These are phyloP conservation scores for Phialophora expanda DNA, from an alignment of 2,329 filamentous ascomycete species.

Conservation along the genomic window DNA sequence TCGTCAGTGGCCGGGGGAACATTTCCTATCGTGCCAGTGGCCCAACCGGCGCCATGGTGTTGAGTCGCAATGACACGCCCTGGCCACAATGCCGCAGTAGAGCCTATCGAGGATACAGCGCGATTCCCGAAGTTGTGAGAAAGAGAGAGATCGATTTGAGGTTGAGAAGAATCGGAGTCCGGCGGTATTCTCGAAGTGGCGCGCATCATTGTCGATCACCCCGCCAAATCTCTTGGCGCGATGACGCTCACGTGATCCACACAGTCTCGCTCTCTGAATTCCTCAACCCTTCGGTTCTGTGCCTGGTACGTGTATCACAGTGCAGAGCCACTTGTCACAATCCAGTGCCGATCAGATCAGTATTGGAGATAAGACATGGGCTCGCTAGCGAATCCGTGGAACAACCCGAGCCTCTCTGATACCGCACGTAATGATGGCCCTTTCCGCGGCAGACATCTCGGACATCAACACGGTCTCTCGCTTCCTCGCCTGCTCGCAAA, in stretches of 20 bases:
- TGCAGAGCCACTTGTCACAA: neutral
- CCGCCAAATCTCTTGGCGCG: neutral
- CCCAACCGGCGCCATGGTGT: neutral
- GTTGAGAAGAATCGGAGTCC: neutral
- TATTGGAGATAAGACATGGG: neutral
- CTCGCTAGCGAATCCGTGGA: neutral
- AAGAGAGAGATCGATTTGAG: neutral
- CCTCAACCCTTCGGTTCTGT: neutral
- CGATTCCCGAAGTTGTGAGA: neutral
- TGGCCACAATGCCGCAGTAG: neutral
- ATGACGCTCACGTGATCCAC: neutral
- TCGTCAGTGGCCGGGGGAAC: neutral
- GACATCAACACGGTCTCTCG: conserved; percentile 44
- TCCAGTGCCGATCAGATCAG: neutral
- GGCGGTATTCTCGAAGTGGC: neutral
- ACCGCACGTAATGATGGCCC: conserved; percentile 1
- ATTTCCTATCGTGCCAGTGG: neutral
- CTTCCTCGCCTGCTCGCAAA: conserved; percentile 43
- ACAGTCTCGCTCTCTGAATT: neutral
- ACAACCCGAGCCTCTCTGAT: neutral
- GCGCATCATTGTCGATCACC: neutral
- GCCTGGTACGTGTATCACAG: neutral
- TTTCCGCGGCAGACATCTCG: conserved; percentile 21
- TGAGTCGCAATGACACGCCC: neutral
- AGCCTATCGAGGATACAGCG: neutral